Percentiles rank a stretch among this genome's conserved stretches.
Evolutionary conservation across 768 basidiomycete species (phyloP).

Genomic region (Trametes cubensis): DNA sequence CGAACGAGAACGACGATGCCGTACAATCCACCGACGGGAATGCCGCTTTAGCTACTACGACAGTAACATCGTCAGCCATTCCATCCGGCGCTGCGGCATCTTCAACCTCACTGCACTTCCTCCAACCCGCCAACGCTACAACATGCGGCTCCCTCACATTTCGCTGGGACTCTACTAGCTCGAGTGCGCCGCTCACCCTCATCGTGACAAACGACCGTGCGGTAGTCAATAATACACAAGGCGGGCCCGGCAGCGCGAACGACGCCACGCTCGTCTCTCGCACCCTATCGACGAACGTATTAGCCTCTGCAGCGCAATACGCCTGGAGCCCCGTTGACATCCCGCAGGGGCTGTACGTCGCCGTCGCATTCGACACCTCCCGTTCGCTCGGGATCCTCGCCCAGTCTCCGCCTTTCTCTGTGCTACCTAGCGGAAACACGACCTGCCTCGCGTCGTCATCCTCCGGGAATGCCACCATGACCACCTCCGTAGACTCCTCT

Average conservation of each 20-base stretch:
- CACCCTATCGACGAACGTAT: conserved; percentile 32
- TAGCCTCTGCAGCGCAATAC: conserved; percentile 29
- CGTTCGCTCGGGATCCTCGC: conserved; percentile 24
- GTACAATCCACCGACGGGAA: neutral
- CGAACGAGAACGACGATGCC: neutral
- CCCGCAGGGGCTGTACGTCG: conserved; percentile 38
- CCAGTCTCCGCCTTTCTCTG: conserved; percentile 37
- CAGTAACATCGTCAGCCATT: neutral
- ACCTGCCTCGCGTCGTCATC: conserved; percentile 25
- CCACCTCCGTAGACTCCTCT: neutral
- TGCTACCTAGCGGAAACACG: conserved; percentile 19
- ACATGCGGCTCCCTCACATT: conserved; percentile 33
- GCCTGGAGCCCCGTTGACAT: conserved; percentile 39
- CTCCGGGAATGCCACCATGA: neutral
- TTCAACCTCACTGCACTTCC: conserved; percentile 28
- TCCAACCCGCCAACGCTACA: conserved; percentile 33
- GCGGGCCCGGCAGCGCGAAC: neutral
- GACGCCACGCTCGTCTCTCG: conserved; percentile 24
- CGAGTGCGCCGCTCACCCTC: conserved; percentile 29
- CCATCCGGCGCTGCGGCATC: conserved; percentile 2
- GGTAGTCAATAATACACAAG: neutral
- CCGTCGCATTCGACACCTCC: conserved; percentile 31
- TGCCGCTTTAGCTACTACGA: neutral
- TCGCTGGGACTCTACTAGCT: conserved; percentile 31
- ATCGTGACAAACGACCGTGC: conserved; percentile 26